These are phyloP conservation scores for Canna indica DNA, from an alignment of 176 grass and related monocot species.

Conservation along the genomic window DNA sequence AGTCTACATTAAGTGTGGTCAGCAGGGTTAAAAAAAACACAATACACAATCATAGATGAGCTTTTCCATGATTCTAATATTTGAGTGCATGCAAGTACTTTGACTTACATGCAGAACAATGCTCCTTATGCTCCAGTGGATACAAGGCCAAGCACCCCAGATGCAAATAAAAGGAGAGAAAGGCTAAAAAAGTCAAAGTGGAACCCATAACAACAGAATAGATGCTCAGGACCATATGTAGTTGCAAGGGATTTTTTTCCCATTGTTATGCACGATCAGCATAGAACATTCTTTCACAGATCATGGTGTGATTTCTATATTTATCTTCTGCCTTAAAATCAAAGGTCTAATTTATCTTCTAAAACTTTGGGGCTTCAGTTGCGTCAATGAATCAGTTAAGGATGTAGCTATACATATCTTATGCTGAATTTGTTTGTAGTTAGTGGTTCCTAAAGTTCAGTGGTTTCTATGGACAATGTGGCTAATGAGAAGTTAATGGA, in stretches of 20 bases:
- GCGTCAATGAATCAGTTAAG: background rate
- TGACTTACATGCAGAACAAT: background rate
- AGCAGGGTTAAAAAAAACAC: background rate
- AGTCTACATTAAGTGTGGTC: background rate
- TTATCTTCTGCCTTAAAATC: background rate
- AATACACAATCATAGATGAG: background rate
- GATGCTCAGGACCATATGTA: too few species aligned
- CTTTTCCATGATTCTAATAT: background rate
- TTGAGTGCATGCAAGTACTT: background rate
- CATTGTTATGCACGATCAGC: background rate
- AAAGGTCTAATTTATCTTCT: background rate
- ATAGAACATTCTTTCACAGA: background rate
- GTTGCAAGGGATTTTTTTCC: too few species aligned
- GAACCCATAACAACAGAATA: too few species aligned
- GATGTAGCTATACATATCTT: slow-evolving; percentile 2
- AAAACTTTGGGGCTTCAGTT: background rate
- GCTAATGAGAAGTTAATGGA: background rate
- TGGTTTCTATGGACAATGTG: background rate
- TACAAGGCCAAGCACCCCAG: background rate
- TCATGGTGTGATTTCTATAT: background rate
- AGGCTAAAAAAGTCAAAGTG: too few species aligned
- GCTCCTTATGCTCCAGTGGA: background rate
- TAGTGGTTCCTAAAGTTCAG: too few species aligned
- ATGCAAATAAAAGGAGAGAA: background rate
- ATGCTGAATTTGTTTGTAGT: too few species aligned